These are phyloP conservation scores for Athelia sp. DNA, from an alignment of 1,284 basidiomycete genomes.

Conservation along the genomic window DNA sequence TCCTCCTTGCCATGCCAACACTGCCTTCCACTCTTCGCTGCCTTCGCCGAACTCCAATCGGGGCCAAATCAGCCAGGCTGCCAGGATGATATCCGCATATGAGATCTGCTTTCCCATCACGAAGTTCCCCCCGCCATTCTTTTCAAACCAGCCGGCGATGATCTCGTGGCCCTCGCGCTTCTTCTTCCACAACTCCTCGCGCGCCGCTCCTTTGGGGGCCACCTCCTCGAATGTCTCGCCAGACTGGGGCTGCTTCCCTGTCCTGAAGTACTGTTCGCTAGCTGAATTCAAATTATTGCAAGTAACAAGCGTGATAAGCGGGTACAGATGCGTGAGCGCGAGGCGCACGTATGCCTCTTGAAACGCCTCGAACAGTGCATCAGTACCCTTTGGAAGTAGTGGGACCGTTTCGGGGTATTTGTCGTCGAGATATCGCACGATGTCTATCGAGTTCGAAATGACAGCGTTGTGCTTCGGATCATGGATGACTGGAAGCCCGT, in stretches of 20 bases:
- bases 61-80: not conserved
- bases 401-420: conserved; percentile 34
- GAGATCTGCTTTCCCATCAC: conserved; percentile 1
- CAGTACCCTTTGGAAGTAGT: conserved; percentile 22
- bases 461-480: not conserved
- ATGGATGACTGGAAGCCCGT: conserved; percentile 5
- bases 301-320: conserved; percentile 18
- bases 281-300: conserved; percentile 21
- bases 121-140: conserved; percentile 24
- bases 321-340: conserved; percentile 16
- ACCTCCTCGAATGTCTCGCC: conserved; percentile 33
- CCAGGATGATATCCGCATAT: conserved; percentile 1
- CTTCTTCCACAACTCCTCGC: conserved; percentile 24
- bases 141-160: conserved; percentile 25
- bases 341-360: conserved; percentile 13
- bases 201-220: conserved; percentile 20
- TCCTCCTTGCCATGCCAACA: no score
- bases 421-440: conserved; percentile 24
- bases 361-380: conserved; percentile 28
- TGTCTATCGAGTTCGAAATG: conserved; percentile 3
- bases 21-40: not conserved
- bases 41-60: not conserved
- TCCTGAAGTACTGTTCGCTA: conserved; percentile 32
- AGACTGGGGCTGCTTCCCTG: conserved; percentile 27
- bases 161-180: conserved; percentile 22